A percentile compares a stretch with the other conserved stretches of the same genome.
These are phyloP conservation scores for Aethionema arabicum DNA, from an alignment of 345 rosid genomes.

Conservation along the genomic window DNA sequence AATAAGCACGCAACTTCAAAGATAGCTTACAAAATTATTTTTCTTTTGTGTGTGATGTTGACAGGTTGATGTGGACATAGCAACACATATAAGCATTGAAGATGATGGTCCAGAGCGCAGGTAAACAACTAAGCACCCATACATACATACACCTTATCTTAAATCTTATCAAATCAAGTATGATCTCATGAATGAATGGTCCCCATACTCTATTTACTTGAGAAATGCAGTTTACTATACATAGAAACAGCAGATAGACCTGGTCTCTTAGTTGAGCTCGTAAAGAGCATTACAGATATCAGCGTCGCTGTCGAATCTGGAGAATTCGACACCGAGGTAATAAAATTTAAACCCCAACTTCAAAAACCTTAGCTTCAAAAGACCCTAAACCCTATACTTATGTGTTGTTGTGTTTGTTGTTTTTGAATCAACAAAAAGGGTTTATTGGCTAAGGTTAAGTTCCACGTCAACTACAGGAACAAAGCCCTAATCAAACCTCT, in stretches of 20 bases:
- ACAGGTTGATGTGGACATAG: conserved; percentile 95
- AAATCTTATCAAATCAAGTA: neutral
- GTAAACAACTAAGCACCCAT: conserved; percentile 36
- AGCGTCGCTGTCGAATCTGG: conserved; percentile 83
- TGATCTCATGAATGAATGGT: conserved; percentile 5
- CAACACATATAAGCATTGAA: conserved; percentile 60
- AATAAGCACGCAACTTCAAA: conserved; percentile 1
- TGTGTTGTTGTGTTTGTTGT: conserved; percentile 19
- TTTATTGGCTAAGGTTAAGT: conserved; percentile 90
- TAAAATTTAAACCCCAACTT: neutral
- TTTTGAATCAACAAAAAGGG: conserved; percentile 50
- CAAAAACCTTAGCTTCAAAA: neutral
- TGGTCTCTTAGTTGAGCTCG: conserved; percentile 88
- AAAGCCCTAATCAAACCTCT: conserved; percentile 89
- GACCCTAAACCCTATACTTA: neutral
- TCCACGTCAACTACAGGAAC: conserved; percentile 87
- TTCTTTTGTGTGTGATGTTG: conserved; percentile 1
- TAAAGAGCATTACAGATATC: conserved; percentile 75
- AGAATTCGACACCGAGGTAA: conserved; percentile 97
- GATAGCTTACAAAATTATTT: neutral
- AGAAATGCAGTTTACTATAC: conserved; percentile 61
- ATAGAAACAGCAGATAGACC: conserved; percentile 98
- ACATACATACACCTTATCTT: conserved; percentile 17
- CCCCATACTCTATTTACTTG: conserved; percentile 3
- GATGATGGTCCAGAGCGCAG: conserved; percentile 87